Evolutionary conservation across 371 early-diverging fungal species (phyloP), one percentile per base, ranked within the genome.

Genomic region (Chytridium lagenaria): DNA sequence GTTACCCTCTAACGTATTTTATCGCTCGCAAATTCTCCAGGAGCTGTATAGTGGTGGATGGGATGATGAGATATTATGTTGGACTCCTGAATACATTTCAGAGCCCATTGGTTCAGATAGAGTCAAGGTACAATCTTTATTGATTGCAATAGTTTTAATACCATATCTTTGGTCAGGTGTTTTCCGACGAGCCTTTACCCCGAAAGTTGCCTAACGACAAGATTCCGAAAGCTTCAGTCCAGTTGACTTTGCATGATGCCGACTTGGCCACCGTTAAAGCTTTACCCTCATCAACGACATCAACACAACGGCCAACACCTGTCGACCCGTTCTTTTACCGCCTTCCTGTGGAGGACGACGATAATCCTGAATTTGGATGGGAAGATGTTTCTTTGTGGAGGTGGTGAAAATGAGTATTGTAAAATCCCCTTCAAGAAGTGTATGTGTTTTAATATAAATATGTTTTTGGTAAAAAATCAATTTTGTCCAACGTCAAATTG

Each of bases 1-100:
- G 44, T 19, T 19, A 44, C 44, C 7, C n/a, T 5, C 7, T 52
- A 5, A n/a, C 12, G 23, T 23, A 3, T 34, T 22, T 10, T 22
- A 26, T 71, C 52, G 34, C 39, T 59, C 28, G 39, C 12, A 26
- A 39, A 15, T n/a, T 30, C 36, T 1, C 28, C 78, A 90, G 83
- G 90, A 92, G 71, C 76, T 90, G 1, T 90, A 90, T 78, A 88
- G 89, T 44, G 91, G 89, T 0, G 90, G 91, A 15, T 87, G 82
- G 73, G 92, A 90, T 38, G 81, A 86, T 15, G 89, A 90, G 59
- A 86, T 92, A 19, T 73, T 92, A 50, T 80, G 82, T 15, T 92
- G 93, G 93, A 84, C 80, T 50, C 89, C 91, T 22, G 26, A 2
- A n/a, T 69, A 40, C 50, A 37, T 68, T 22, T 23, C 55, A 26